Evolutionary conservation across 1,284 basidiomycete genomes (phyloP).

Genomic region (Porodaedalea pini): DNA sequence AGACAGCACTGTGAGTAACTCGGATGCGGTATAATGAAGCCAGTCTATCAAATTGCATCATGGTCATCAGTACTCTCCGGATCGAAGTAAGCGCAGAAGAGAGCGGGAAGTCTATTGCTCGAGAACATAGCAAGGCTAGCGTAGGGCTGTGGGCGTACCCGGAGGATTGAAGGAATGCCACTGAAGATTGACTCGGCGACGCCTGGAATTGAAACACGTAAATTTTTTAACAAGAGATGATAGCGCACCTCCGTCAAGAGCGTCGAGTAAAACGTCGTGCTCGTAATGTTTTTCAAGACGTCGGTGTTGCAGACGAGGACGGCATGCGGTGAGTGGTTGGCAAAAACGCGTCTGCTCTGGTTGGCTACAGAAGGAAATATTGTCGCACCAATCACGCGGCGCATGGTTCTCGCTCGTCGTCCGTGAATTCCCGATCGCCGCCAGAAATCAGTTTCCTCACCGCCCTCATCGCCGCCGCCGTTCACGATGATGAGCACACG

Average conservation of each 20-base stretch:
- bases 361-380: neutral
- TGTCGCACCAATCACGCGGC: neutral
- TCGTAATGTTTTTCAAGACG: neutral
- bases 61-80: neutral
- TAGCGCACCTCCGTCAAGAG: neutral
- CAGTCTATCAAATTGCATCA: slow-evolving; percentile 1
- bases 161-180: slow-evolving; percentile 1
- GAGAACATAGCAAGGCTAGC: neutral
- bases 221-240: neutral
- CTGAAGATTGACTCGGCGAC: slow-evolving; percentile 2
- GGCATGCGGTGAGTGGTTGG: no score
- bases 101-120: neutral
- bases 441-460: slow-evolving; percentile 11
- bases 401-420: slow-evolving; percentile 15
- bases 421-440: slow-evolving; percentile 25
- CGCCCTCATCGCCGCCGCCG: neutral
- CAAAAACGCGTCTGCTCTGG: neutral
- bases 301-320: neutral
- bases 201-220: slow-evolving; percentile 1
- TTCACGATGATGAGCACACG: slow-evolving; percentile 45
- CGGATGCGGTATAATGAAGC: neutral
- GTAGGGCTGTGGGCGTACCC: neutral
- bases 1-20: neutral
- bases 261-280: neutral
- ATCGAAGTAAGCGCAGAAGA: slow-evolving; percentile 7